These are phyloP conservation scores for Diaporthe velutina DNA, from an alignment of 2,329 filamentous ascomycete species.

Conservation along the genomic window DNA sequence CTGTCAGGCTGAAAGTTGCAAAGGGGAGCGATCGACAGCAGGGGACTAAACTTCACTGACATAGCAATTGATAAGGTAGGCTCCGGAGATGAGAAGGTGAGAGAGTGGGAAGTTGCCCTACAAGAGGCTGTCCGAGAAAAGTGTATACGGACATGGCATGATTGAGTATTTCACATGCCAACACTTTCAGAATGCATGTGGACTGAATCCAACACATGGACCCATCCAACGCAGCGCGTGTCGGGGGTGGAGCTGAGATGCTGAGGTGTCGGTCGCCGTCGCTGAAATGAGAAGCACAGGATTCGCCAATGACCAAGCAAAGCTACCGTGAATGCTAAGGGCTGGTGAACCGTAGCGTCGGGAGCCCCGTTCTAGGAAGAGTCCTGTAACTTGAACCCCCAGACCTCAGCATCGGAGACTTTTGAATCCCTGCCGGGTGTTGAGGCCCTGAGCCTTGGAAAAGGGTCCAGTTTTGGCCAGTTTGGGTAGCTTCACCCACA, in stretches of 20 bases:
- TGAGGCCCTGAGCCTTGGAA: constrained; percentile 5
- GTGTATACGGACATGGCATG: background rate
- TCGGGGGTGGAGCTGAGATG: background rate
- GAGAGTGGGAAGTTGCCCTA: too few species aligned
- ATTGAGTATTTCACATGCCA: constrained; percentile 15
- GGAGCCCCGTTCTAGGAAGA: constrained; percentile 27
- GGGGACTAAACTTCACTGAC: background rate
- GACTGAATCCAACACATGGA: background rate
- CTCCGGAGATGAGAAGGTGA: background rate
- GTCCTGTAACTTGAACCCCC: background rate
- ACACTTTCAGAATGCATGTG: background rate
- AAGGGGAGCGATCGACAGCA: constrained; percentile 16
- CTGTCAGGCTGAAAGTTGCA: background rate
- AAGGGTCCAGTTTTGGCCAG: constrained; percentile 10
- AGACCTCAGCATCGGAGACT: constrained; percentile 18
- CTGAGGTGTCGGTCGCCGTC: background rate
- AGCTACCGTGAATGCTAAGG: background rate
- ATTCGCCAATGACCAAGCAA: background rate
- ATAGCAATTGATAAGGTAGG: background rate
- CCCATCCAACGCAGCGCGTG: background rate
- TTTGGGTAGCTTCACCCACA: constrained; percentile 21
- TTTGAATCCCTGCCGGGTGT: constrained; percentile 18
- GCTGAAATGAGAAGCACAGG: background rate
- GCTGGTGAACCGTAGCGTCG: constrained; percentile 22
- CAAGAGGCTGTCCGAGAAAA: background rate